Base-by-base conservation (phyloP, 148 eudicot genomes). In the Gaultheria prostrata region DNA sequence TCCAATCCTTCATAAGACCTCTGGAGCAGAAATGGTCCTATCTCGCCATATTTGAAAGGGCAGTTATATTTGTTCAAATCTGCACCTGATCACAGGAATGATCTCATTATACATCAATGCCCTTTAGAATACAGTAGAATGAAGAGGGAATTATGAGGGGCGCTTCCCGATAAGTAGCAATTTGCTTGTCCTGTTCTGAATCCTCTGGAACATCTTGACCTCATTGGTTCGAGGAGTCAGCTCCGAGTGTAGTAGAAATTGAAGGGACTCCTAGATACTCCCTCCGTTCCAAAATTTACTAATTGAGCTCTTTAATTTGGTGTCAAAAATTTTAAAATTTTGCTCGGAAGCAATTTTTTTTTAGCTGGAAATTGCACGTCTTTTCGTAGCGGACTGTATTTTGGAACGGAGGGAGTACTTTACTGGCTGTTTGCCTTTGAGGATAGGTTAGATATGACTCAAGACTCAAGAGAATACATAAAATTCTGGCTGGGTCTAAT, bases 401-500 rank as follows among this genome's bases (percentile, higher is more conserved):
- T 39, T 39, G 43, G 6, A 39, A 39, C 4, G 43, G 43, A 39
- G 43, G 43, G 0, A 39, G 0, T 39, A 39, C 70, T 28, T 67
- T 28, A 12, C 72, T 67, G 2, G 72, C 35, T 13, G 35, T 8
- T 50, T 3, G 72, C 39, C 6, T 28, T 67, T 3, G 8, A 13
- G 72, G 20, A 67, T 67, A 53, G 56, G 56, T 67, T 67, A 67
- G 72, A 67, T 67, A 67, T 67, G 72, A 28, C 72, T 67, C 35
- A 4, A 28, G 72, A 28, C 72, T 67, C 35, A 4, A 28, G 71
- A 65, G 72, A 67, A 67, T 18, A 28, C 8, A 7, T 30, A 14
- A 67, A 67, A 28, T 17, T 67, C 72, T 28, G 28, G 72, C 72
- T 1, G 13, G 17, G 72, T 67, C 18, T 30, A 28, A 30, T 67